Evolutionary conservation across 306 rosid species (phyloP), one percentile per base, ranked within the genome.

Genomic region (Fragaria nilgerrensis): DNA sequence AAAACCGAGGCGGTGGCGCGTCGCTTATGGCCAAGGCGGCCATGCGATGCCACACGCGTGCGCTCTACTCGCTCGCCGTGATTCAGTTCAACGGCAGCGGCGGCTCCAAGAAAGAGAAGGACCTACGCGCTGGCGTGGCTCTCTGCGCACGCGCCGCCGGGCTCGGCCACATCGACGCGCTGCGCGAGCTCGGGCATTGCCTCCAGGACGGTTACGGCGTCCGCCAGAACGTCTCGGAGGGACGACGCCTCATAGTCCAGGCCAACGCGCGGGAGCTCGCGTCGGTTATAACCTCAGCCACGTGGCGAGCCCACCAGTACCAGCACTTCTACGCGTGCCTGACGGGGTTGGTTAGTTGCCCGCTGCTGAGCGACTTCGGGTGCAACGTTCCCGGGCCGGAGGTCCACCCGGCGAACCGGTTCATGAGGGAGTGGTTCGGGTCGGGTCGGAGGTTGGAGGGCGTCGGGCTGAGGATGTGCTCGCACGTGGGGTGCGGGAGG

Each of bases 41-140:
- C 10, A 78, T 88, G 75, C 88, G 74, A 72, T 44, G 72, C 2
- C 92, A 92, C 89, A 89, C 93, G 82, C 86, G 83, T 75, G 90
- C 98, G 44, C 74, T 95, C 17, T 90, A 95, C 88, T 90, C 98
- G 29, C 85, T 94, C 19, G 88, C 97, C 13, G 94, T 94, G 41
- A 88, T 94, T 72, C 98, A 92, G 82, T 92, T 94, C 77, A 94
- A 94, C 88, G 98, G 98, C 2, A 94, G 98, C 73, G 98, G 98
- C 1, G 92, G 91, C 1, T 69, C 88, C 0, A 92, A 89, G 61
- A 75, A 69, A 2, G 89, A 83, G 25, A 94, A 88, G 69, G 92
- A 94, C 65, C 89, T 90, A 19, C 79, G 86, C 36, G 94, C 96
- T 2, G 97, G 97, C 23, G 96, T 90, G 14, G 87, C 97, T 9